These are phyloP conservation scores for Ilyonectria robusta DNA, from an alignment of 2,329 filamentous ascomycete species.

Conservation along the genomic window DNA sequence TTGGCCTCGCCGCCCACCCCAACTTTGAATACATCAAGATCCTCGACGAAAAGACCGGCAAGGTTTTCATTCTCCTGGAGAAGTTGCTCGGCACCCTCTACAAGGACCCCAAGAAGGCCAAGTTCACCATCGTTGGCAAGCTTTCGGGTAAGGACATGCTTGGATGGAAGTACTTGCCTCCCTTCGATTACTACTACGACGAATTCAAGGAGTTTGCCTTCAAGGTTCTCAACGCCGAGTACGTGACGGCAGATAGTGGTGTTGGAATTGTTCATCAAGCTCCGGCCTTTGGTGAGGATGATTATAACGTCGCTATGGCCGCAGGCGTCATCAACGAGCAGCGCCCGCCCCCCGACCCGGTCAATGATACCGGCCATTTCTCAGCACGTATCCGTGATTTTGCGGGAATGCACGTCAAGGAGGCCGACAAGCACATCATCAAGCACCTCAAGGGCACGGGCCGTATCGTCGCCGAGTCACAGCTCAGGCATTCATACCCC, in stretches of 20 bases:
- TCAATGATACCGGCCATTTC: constrained; percentile 88
- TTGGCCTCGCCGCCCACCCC: constrained; percentile 82
- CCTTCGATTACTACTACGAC: constrained; percentile 92
- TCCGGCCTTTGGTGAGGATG: constrained; percentile 94
- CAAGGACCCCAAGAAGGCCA: constrained; percentile 96
- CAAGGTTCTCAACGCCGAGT: constrained; percentile 84
- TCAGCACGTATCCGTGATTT: constrained; percentile 85
- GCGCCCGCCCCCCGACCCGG: constrained; percentile 87
- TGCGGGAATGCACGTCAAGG: constrained; percentile 89
- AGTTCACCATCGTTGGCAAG: constrained; percentile 86
- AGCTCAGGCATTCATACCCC: constrained; percentile 91
- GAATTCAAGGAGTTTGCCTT: constrained; percentile 90
- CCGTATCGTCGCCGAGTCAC: constrained; percentile 85
- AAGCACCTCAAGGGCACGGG: constrained; percentile 86
- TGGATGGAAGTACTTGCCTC: constrained; percentile 89
- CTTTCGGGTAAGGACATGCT: constrained; percentile 87
- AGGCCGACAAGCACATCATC: constrained; percentile 93
- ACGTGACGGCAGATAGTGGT: constrained; percentile 92
- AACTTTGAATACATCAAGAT: constrained; percentile 92
- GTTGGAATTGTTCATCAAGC: constrained; percentile 95
- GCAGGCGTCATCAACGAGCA: constrained; percentile 83
- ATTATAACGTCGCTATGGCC: constrained; percentile 87
- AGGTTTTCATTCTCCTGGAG: constrained; percentile 89
- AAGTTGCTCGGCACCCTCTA: constrained; percentile 86
- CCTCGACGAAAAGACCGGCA: constrained; percentile 83